Evolutionary conservation across 441 rosid species (phyloP), one percentile per base, ranked within the genome.

Genomic region (Syzygium syzygioides): DNA sequence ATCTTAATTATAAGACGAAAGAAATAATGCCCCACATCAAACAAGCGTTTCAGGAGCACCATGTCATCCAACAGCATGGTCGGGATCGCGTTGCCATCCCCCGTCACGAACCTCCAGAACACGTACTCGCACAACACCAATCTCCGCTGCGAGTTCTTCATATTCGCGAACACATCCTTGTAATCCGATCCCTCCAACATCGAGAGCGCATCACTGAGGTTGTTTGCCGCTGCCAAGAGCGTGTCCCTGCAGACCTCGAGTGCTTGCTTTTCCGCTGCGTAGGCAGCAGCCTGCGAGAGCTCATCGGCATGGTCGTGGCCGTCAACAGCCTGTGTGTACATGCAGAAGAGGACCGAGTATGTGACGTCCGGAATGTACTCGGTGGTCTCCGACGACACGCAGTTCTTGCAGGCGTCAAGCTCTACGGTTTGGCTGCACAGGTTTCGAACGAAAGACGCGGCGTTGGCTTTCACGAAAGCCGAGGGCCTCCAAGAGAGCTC

Each of bases 351-450:
- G 64, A 85, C 62, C 48, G 28, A 85, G 62, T 55, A 28, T 7
- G 9, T 55, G 64, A 85, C 50, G 18, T 56, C 48, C 15, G n/a
- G 86, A 12, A 85, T 30, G 50, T 15, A n/a, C 9, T 30, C 50
- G 6, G 86, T 30, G 48, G 60, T 26, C 5, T 34, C 86, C 14
- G 50, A 85, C 7, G 5, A 57, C 60, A 55, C n/a, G 64, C 64
- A 85, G 55, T 54, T 23, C 62, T 55, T 34, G 86, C 86, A 55
- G 41, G 60, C 86, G 25, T 85, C 60, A 28, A 30, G 14, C 48
- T 85, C 86, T 85, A 30, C 64, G 86, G 86, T 85, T 85, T 85
- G 86, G 86, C 60, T 85, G 86, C 64, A 55, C 9, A 55, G 54
- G 25, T 85, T 54, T 10, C 11, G 62, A 85, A 85, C 20, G 25